Evolutionary conservation across 495 filamentous ascomycete genomes (phyloP), one percentile per base, ranked within the genome.

Genomic region (Penicillium lividum): DNA sequence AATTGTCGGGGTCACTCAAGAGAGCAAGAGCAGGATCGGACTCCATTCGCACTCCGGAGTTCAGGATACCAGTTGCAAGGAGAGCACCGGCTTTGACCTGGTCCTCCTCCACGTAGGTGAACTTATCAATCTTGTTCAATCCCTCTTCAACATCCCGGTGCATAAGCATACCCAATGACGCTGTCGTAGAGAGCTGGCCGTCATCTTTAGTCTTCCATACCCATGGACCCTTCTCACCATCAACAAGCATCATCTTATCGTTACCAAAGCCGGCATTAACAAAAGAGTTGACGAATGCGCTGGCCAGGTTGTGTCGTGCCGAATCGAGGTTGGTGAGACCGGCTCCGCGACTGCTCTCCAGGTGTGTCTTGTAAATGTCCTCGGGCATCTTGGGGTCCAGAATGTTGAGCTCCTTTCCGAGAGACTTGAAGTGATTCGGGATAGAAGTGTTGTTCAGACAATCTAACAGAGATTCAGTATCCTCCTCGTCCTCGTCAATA

Each of bases 151-250:
- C 86, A 67, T 98, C 95, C 86, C 94, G 93, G 65, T 92, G 85
- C 54, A 94, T 75, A 27, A 99, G 78, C 72, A 93, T 91, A 56
- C 94, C 94, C 55, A 96, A 73, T 3, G 94, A 98, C 7, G 94
- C 94, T 15, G 93, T 89, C 4, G 93, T 97, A 18, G 93, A 97
- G 73, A 96, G 82, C 93, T 95, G 95, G 62, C 93, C 93, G 62
- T 97, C 93, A 36, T 97, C 93, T 74, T 98, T 98, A 10, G 95
- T 98, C 77, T 98, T 99, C 89, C 92, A 98, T 3, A 98, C 89
- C 95, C 95, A 99, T 59, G 87, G 88, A 38, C 88, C 86, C 77
- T 94, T 92, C 59, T 91, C 86, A 47, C 75, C 80, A 34, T 84
- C 79, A 29, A 89, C 87, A 40, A 98, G 81, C 92, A 99, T 96